Percentiles rank a stretch among this genome's conserved stretches.
These are phyloP conservation scores for Hyaloscypha finlandica DNA, from an alignment of 495 filamentous ascomycete genomes.

Conservation along the genomic window DNA sequence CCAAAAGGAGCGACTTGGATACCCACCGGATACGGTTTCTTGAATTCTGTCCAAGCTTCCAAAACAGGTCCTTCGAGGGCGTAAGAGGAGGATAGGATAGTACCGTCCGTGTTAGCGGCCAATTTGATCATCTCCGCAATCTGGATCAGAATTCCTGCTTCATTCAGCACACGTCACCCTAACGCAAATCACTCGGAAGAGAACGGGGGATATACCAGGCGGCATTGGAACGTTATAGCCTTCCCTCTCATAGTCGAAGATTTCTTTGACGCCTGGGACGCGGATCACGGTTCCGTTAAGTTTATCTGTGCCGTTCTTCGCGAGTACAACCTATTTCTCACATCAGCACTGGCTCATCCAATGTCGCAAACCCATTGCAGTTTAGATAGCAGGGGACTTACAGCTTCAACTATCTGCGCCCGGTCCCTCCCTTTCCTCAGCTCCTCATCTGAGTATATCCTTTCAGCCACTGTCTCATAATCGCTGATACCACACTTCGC, in stretches of 20 bases:
- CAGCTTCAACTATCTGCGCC: background rate
- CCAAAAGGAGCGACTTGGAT: background rate
- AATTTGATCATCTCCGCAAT: background rate
- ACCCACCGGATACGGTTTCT: background rate
- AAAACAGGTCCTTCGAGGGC: background rate
- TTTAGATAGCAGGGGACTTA: background rate
- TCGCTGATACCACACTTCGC: background rate
- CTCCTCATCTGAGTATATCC: background rate
- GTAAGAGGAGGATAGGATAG: background rate
- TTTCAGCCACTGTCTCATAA: background rate
- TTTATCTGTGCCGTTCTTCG: conserved; percentile 3
- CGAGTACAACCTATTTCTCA: background rate
- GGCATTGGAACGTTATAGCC: background rate
- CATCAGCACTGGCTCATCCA: background rate
- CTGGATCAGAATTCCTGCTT: too few species aligned
- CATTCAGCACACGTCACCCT: too few species aligned
- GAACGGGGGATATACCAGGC: background rate
- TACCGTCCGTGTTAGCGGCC: background rate
- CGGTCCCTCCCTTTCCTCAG: background rate
- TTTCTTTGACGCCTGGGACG: conserved; percentile 3
- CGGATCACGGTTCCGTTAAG: background rate
- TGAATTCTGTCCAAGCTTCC: background rate
- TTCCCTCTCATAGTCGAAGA: conserved; percentile 3
- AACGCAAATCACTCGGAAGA: too few species aligned
- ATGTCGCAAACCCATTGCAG: too few species aligned